Evolutionary conservation across 148 eudicot genomes (phyloP).

Genomic region (Silene conica): DNA sequence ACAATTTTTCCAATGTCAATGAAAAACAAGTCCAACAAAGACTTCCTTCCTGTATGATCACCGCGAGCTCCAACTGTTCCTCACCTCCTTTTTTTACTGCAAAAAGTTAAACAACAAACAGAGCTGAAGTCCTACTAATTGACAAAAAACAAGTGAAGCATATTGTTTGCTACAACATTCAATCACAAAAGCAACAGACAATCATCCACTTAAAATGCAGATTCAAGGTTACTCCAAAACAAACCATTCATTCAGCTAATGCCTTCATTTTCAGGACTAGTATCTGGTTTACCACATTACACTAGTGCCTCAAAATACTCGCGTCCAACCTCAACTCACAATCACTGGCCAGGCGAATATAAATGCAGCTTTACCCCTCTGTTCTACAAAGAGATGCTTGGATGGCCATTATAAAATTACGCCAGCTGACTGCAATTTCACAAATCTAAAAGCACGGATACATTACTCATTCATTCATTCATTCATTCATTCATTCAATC

Average conservation of each 20-base stretch:
- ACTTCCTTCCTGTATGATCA: background rate
- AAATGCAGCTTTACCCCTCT: too few species aligned
- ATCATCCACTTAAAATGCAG: background rate
- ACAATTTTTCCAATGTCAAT: slow-evolving; percentile 8
- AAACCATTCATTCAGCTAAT: background rate
- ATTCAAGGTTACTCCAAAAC: background rate
- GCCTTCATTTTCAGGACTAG: background rate
- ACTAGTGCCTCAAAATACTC: too few species aligned
- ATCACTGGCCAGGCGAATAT: too few species aligned
- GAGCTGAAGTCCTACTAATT: background rate
- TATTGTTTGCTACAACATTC: background rate
- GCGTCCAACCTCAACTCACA: too few species aligned
- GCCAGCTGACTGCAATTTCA: too few species aligned
- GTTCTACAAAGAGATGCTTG: too few species aligned
- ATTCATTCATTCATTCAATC: too few species aligned
- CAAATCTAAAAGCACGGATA: background rate
- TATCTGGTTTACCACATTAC: background rate
- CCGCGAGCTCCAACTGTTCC: slow-evolving; percentile 5
- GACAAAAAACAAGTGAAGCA: background rate
- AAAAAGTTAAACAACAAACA: background rate
- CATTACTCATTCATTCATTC: too few species aligned
- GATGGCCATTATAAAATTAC: too few species aligned
- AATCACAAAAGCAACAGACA: background rate
- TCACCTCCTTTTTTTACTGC: slow-evolving; percentile 5
- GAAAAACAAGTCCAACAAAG: slow-evolving; percentile 2